phyloP scores from a whole-genome alignment of 345 rosid species.

The Syzygium aqueum region DNA sequence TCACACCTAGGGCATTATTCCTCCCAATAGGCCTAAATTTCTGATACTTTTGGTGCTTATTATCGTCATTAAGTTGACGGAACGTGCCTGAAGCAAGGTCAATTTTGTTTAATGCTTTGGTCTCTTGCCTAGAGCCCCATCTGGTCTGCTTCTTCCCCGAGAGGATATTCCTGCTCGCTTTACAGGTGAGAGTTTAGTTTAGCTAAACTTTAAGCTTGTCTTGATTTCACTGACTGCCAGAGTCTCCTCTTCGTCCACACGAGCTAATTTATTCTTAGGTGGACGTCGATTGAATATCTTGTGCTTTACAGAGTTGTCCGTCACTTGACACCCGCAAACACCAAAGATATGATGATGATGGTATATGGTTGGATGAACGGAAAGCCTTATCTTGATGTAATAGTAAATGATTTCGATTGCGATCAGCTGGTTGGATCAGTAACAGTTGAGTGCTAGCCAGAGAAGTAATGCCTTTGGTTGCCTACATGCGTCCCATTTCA shows the following conservation, averaged over 20 bases:
- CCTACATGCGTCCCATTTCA: neutral
- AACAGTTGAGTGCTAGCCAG: neutral
- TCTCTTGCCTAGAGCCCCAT: constrained; percentile 15
- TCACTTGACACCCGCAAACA: neutral
- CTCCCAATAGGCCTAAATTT: constrained; percentile 11
- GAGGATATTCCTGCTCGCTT: constrained; percentile 36
- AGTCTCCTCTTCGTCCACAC: neutral
- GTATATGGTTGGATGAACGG: neutral
- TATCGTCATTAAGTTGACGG: constrained; percentile 18
- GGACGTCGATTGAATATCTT: neutral
- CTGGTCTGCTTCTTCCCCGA: constrained; percentile 25
- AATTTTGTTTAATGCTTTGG: constrained; percentile 15
- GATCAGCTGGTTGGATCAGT: neutral
- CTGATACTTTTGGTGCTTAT: constrained; percentile 14
- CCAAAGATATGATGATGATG: neutral
- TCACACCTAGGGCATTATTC: constrained; percentile 11
- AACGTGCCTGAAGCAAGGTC: constrained; percentile 1
- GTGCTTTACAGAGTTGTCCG: neutral
- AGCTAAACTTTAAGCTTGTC: neutral
- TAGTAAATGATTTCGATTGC: neutral
- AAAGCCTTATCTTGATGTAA: neutral
- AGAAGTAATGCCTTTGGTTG: neutral
- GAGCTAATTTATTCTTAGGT: neutral
- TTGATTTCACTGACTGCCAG: neutral
- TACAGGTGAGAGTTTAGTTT: constrained; percentile 3